Evolutionary conservation across 164 flowering plant genomes (phyloP).

Genomic region (Dillenia turbinata): DNA sequence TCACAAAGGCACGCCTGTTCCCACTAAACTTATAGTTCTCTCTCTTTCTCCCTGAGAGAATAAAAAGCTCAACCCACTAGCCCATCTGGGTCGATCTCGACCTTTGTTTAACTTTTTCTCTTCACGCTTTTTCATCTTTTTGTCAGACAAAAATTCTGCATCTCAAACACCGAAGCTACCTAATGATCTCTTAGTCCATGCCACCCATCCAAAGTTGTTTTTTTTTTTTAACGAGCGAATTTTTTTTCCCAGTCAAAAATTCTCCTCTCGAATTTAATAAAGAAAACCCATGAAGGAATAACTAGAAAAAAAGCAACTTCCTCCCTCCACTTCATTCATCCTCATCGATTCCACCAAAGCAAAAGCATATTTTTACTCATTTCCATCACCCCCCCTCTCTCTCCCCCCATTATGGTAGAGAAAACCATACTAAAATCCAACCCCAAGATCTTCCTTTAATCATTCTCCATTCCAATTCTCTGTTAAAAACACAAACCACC

Average conservation of each 20-base stretch:
- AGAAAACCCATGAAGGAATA: neutral
- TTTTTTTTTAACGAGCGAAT: no score
- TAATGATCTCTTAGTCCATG: neutral
- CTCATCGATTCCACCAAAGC: conserved; percentile 52
- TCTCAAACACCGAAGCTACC: no score
- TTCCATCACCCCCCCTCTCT: neutral
- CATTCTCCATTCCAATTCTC: conserved; percentile 8
- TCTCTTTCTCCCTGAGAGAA: conserved; percentile 10
- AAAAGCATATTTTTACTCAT: conserved; percentile 7
- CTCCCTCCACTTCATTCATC: conserved; percentile 12
- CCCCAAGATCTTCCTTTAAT: conserved; percentile 31
- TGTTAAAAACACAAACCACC: conserved; percentile 25
- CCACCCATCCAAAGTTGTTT: neutral
- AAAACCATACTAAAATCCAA: conserved; percentile 30
- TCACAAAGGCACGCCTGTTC: conserved; percentile 73
- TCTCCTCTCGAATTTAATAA: no score
- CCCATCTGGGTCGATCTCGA: conserved; percentile 19
- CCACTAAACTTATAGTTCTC: conserved; percentile 34
- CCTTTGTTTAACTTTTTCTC: conserved; percentile 2
- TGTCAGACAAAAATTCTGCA: conserved; percentile 29
- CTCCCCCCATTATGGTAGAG: neutral
- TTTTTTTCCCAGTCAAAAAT: no score
- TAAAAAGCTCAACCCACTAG: conserved; percentile 38
- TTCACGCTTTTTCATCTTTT: conserved; percentile 16
- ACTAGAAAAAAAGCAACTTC: conserved; percentile 10